Evolutionary conservation across 306 rosid genomes (phyloP).

Genomic region (Ochetophila trinervis): DNA sequence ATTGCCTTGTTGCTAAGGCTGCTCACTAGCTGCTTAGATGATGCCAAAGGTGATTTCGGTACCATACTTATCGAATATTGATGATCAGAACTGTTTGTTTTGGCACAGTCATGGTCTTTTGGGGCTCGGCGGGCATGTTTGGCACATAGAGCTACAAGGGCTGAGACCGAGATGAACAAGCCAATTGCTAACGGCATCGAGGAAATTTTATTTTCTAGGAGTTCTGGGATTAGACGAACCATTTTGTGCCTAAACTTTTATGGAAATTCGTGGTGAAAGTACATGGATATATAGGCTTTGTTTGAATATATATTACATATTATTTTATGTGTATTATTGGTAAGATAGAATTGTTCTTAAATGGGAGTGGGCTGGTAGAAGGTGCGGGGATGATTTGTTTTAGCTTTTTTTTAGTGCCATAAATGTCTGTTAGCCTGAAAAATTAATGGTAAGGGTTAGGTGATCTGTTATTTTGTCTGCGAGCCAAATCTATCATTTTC

Average conservation of each 20-base stretch:
- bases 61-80: background rate
- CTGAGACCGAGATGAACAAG: constrained; percentile 14
- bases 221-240: constrained; percentile 8
- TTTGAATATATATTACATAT: background rate
- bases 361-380: too few relatives aligned
- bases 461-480: background rate
- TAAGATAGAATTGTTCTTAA: too few relatives aligned
- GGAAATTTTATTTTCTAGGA: background rate
- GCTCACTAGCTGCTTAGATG: constrained; percentile 17
- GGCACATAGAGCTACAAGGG: constrained; percentile 25
- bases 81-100: background rate
- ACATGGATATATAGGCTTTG: background rate
- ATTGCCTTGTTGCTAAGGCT: constrained; percentile 23
- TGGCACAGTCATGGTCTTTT: background rate
- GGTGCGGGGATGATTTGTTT: background rate
- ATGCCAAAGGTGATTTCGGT: constrained; percentile 4
- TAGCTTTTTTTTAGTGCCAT: background rate
- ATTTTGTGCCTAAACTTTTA: background rate
- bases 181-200: constrained; percentile 5
- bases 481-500: background rate
- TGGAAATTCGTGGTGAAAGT: background rate
- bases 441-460: background rate
- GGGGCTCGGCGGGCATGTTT: constrained; percentile 5
- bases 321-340: too few relatives aligned
- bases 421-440: background rate